Evolutionary conservation across 768 basidiomycete species (phyloP), one percentile per base, ranked within the genome.

Genomic region (Lactarius deliciosus): DNA sequence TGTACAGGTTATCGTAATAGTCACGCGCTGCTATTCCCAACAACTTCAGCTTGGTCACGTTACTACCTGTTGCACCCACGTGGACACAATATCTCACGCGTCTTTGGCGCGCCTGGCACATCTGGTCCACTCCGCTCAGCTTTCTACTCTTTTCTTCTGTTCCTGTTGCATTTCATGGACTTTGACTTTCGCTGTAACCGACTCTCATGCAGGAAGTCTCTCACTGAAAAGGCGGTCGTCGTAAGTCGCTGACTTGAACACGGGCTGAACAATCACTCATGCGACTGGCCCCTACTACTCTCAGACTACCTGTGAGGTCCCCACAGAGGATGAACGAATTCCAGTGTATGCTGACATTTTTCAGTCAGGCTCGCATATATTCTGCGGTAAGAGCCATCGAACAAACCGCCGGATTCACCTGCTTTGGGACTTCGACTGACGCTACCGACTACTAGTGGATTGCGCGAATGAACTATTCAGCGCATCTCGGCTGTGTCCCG

Each of bases 401-500:
- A 13, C 30, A 32, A 10, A 32, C 8, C 4, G 2, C 8, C 4
- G 2, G n/a, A 38, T 22, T 25, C 8, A 5, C 40, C 30, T 9
- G 59, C 40, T n/a, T 7, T 40, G 40, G 18, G 28, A 8, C 18
- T 38, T 47, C 58, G 50, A 41, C 43, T 41, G 55, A 11, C 69
- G 22, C 50, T 25, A 40, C 34, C 30, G 61, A 50, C 28, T 64
- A 56, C 58, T 57, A 92, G 92, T 92, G 63, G 88, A 90, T 32
- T 94, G 92, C 74, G 92, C 92, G 30, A 92, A 91, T 73, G 89
- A 92, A 73, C 75, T 92, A 34, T 94, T 94, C 76, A 90, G 85
- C 68, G 79, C 85, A 8, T 83, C 91, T 11, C 85, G 90, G 53
- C 80, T 92, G 40, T 94, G 92, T 74, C 92, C 92, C 71, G 92